These are phyloP conservation scores for Breviolum minutum DNA, from an alignment of 73 alveolate genomes.

Conservation along the genomic window DNA sequence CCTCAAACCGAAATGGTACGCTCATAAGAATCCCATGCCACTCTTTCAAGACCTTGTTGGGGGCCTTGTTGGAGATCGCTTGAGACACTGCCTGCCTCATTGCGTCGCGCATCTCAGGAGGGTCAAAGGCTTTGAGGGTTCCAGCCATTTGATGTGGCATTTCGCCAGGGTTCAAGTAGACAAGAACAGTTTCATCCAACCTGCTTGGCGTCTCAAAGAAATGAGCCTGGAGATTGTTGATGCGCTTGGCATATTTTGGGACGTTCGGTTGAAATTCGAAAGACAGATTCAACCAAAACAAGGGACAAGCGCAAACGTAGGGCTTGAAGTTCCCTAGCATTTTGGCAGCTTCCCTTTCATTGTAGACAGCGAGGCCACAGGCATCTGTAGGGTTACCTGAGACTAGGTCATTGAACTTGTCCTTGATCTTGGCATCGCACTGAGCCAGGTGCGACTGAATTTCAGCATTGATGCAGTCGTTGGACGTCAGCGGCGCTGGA, in stretches of 20 bases:
- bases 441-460: not conserved
- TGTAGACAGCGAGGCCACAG: not conserved
- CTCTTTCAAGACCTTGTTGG: not conserved
- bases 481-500: too few relatives aligned
- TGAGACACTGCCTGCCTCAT: not conserved
- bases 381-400: not conserved
- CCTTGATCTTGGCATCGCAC: not conserved
- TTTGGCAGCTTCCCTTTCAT: not conserved
- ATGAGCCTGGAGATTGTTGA: not conserved
- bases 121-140: not conserved
- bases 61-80: not conserved
- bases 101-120: not conserved
- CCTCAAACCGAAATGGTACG: not conserved
- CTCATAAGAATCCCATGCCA: slow-evolving; percentile 7
- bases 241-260: not conserved
- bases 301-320: not conserved
- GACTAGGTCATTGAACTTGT: not conserved
- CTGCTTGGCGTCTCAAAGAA: not conserved
- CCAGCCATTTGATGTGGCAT: not conserved
- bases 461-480: too few relatives aligned
- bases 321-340: not conserved
- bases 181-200: not conserved
- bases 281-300: not conserved
- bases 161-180: not conserved
- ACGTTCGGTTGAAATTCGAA: not conserved